phyloP scores from a whole-genome alignment of 345 rosid genomes.

The Eucalyptus marginata region DNA sequence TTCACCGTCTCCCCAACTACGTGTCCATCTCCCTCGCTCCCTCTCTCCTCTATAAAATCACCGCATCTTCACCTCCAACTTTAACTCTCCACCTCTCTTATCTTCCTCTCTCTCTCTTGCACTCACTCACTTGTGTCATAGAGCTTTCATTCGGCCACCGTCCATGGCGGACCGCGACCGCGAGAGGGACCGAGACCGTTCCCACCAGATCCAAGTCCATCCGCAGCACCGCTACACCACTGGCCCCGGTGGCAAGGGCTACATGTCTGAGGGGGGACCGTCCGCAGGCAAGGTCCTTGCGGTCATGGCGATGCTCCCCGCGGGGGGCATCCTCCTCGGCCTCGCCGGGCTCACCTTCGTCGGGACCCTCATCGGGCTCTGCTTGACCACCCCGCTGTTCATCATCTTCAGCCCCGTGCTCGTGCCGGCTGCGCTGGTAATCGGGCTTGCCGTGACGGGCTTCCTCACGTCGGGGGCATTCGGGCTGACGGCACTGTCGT shows the following conservation, averaged over 20 bases:
- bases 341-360: constrained; percentile 55
- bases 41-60: background rate
- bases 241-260: constrained; percentile 7
- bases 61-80: background rate
- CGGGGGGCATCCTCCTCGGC: constrained; percentile 50
- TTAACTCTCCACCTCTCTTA: background rate
- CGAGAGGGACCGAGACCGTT: constrained; percentile 18
- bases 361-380: constrained; percentile 53
- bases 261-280: constrained; percentile 24
- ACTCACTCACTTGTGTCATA: background rate
- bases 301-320: constrained; percentile 31
- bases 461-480: constrained; percentile 58
- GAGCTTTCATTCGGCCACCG: background rate
- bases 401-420: constrained; percentile 72
- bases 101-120: background rate
- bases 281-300: constrained; percentile 49
- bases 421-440: constrained; percentile 49
- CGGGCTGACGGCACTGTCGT: constrained; percentile 59
- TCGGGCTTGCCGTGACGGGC: constrained; percentile 48
- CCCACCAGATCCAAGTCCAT: constrained; percentile 56
- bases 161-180: background rate
- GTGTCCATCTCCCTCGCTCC: constrained; percentile 2
- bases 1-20: background rate
- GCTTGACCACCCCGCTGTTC: constrained; percentile 48
- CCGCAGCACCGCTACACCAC: constrained; percentile 28